These are phyloP conservation scores for Barnettozyma wickerhamii DNA, from an alignment of 805 yeast genomes.

Conservation along the genomic window DNA sequence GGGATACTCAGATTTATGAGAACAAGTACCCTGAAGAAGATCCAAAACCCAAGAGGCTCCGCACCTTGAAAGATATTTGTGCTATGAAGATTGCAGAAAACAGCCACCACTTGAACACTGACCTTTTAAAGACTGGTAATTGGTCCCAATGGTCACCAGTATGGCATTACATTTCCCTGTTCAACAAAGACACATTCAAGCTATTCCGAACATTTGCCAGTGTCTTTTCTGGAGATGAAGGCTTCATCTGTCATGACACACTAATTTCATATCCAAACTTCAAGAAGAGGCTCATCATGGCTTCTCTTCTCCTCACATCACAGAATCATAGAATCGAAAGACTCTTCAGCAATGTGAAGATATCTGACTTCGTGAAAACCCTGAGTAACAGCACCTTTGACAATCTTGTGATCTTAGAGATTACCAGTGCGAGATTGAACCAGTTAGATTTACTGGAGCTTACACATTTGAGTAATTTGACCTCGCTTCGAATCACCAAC, in stretches of 20 bases:
- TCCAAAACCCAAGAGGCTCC: constrained; percentile 1
- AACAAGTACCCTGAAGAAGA: background rate
- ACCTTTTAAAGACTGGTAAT: constrained; percentile 20
- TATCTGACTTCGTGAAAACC: constrained; percentile 11
- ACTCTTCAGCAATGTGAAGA: constrained; percentile 24
- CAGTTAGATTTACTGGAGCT: constrained; percentile 17
- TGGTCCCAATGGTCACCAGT: constrained; percentile 29
- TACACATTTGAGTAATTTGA: constrained; percentile 18
- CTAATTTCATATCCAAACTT: constrained; percentile 10
- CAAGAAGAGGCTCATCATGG: constrained; percentile 11
- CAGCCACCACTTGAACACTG: constrained; percentile 16
- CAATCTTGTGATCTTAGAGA: constrained; percentile 17
- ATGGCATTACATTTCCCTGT: constrained; percentile 28
- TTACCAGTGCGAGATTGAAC: constrained; percentile 11
- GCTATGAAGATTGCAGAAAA: constrained; percentile 26
- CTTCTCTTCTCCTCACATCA: constrained; percentile 19
- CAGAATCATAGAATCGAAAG: constrained; percentile 33
- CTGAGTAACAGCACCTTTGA: constrained; percentile 14
- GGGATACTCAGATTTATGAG: constrained; percentile 12
- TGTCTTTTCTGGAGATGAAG: constrained; percentile 16
- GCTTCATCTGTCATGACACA: constrained; percentile 16
- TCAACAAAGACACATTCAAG: constrained; percentile 28
- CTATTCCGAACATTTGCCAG: constrained; percentile 28
- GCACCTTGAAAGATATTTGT: constrained; percentile 23
- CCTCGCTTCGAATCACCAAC: constrained; percentile 15